These are phyloP conservation scores for Exobasidium cylindrosporum DNA, from an alignment of 1,284 basidiomycete species.

Conservation along the genomic window DNA sequence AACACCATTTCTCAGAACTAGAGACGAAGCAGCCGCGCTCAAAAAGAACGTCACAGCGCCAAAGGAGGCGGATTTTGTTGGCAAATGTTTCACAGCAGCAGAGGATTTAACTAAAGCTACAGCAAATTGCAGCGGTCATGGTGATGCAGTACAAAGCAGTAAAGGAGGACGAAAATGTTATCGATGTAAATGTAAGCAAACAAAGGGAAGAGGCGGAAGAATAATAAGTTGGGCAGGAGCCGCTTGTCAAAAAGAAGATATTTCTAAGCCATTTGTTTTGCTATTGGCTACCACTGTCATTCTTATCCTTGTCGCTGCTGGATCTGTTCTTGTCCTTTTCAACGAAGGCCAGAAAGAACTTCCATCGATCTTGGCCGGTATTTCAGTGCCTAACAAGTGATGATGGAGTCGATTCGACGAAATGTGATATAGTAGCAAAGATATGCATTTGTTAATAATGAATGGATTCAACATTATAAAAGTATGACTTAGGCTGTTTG, in stretches of 20 bases:
- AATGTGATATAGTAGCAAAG: no score
- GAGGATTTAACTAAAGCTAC: slow-evolving; percentile 35
- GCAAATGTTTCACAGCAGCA: slow-evolving; percentile 32
- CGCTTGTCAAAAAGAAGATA: slow-evolving; percentile 51
- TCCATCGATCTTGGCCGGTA: slow-evolving; percentile 42
- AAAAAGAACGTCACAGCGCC: slow-evolving; percentile 1
- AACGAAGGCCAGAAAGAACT: slow-evolving; percentile 33
- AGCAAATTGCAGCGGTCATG: slow-evolving; percentile 39
- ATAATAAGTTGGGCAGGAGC: slow-evolving; percentile 40
- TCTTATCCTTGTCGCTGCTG: slow-evolving; percentile 26
- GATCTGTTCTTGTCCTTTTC: slow-evolving; percentile 35
- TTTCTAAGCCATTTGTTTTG: slow-evolving; percentile 38
- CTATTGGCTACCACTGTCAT: slow-evolving; percentile 30
- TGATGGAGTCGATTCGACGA: no score
- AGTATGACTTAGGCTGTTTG: no score
- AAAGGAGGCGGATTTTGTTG: slow-evolving; percentile 17
- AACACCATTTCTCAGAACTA: slow-evolving; percentile 7
- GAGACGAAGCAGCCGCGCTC: slow-evolving; percentile 6
- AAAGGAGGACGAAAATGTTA: slow-evolving; percentile 43
- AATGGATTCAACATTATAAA: no score
- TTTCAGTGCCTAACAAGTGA: slow-evolving; percentile 21
- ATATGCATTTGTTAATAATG: no score
- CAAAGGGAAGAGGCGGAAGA: slow-evolving; percentile 25
- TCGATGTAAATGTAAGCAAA: slow-evolving; percentile 39
- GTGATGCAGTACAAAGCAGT: slow-evolving; percentile 30